These are phyloP conservation scores for Populus nigra DNA, from an alignment of 345 rosid genomes.

Conservation along the genomic window DNA sequence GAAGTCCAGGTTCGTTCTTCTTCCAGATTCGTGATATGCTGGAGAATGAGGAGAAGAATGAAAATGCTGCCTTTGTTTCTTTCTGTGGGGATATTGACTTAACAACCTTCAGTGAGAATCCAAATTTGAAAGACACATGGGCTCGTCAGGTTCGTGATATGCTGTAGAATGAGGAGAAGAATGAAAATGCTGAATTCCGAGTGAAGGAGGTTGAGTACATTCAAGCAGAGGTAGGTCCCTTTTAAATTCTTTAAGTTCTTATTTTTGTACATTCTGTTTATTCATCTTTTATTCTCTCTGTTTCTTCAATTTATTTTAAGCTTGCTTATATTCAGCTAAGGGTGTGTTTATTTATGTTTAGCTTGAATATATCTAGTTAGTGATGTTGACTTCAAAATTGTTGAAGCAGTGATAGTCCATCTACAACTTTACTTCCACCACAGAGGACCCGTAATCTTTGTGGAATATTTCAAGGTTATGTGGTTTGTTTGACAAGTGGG, in stretches of 20 bases:
- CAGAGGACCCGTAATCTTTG: not conserved
- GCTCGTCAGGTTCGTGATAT: conserved; percentile 90
- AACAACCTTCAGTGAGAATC: conserved; percentile 71
- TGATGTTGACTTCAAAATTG: not conserved
- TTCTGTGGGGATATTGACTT: conserved; percentile 76
- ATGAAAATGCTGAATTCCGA: conserved; percentile 75
- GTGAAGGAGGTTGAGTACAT: conserved; percentile 98
- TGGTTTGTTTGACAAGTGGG: not conserved
- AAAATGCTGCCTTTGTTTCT: conserved; percentile 42
- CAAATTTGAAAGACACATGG: conserved; percentile 74
- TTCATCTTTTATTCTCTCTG: not conserved
- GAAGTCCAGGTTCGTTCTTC: too few species aligned
- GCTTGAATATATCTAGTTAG: not conserved
- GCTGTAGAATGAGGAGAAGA: conserved; percentile 87
- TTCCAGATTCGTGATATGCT: conserved; percentile 75
- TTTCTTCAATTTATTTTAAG: not conserved
- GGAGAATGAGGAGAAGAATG: conserved; percentile 88
- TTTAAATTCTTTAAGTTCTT: not conserved
- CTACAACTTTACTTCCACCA: not conserved
- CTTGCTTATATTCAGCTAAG: not conserved
- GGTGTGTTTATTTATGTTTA: not conserved
- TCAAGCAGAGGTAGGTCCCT: conserved; percentile 78
- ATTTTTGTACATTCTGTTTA: not conserved
- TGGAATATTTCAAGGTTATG: not conserved
- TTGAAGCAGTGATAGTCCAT: not conserved